Base-by-base conservation (phyloP, 805 yeast species). In the Clavispora phyllophila region DNA sequence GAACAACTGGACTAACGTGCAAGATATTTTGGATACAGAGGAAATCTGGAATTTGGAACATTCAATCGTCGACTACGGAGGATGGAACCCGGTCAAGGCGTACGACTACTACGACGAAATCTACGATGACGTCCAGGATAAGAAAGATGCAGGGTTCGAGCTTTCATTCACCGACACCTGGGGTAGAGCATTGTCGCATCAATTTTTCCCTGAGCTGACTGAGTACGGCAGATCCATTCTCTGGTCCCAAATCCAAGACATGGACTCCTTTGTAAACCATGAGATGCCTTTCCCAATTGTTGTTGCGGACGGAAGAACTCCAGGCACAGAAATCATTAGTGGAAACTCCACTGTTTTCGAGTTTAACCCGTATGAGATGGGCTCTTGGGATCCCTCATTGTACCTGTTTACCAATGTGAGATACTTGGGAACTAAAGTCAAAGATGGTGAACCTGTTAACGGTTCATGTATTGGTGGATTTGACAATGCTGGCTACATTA, bases 351-450 rank as follows among this genome's bases (percentile, higher is more conserved):
- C 73, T 1, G 60, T 68, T 12, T 55, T 68, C 42, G 74, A 68
- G 55, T 42, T 65, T 42, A 64, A 56, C 39, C 69, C 74, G 5
- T 68, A 40, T 48, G 74, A 68, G 50, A 44, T 88, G 56, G 96
- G 96, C 12, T 81, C 95, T 4, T 88, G 95, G 95, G 96, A 89
- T 57, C 84, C 87, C 12, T 68, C 83, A 1, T 63, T 86, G 42
- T 69, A 74, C 42, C 66, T 83, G 3, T 88, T 89, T 61, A 70
- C 81, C 10, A 82, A 84, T 46, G 63, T 79, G 36, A 74, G 79
- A 60, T 87, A 84, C 57, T 60, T 86, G 37, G 96, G 96, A 9
- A 73, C 95, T 1, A 61, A 73, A 18, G 73, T 84, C 27, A 54
- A 70, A 20, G 70, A 79, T 46, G 96, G 96, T 32, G 48, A 57